phyloP scores from a whole-genome alignment of 495 filamentous ascomycete species.

The Polyplosphaeria fusca region DNA sequence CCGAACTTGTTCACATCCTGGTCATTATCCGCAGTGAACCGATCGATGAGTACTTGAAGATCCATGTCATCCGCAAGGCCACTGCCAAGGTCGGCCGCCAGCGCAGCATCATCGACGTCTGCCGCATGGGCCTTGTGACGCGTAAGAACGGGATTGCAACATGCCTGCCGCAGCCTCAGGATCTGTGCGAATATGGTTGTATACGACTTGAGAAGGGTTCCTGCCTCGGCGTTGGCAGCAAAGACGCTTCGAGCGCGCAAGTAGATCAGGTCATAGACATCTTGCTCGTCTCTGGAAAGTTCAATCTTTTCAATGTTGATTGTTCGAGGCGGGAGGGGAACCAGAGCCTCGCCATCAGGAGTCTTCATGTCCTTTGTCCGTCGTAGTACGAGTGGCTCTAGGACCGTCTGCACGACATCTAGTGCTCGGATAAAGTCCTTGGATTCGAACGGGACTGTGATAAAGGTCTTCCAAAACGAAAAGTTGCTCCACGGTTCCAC shows the following conservation, averaged over 20 bases:
- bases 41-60: slow-evolving; percentile 74
- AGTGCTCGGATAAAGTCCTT: slow-evolving; percentile 90
- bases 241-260: slow-evolving; percentile 78
- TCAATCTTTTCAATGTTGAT: slow-evolving; percentile 83
- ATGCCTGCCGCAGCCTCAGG: slow-evolving; percentile 86
- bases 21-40: slow-evolving; percentile 67
- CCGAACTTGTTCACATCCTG: slow-evolving; percentile 69
- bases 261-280: slow-evolving; percentile 88
- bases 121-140: slow-evolving; percentile 78
- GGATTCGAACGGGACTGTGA: slow-evolving; percentile 92
- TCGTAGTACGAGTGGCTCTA: slow-evolving; percentile 92
- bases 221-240: slow-evolving; percentile 79
- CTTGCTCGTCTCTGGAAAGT: slow-evolving; percentile 76
- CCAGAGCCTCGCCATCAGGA: slow-evolving; percentile 79
- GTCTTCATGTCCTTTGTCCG: slow-evolving; percentile 98
- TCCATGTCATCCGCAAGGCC: slow-evolving; percentile 97
- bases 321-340: slow-evolving; percentile 75
- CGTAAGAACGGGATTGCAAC: slow-evolving; percentile 87
- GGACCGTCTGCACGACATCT: slow-evolving; percentile 93
- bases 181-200: slow-evolving; percentile 97
- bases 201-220: slow-evolving; percentile 88
- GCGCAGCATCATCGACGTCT: slow-evolving; percentile 82
- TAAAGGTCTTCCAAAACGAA: slow-evolving; percentile 98
- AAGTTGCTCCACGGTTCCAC: slow-evolving; percentile 99
- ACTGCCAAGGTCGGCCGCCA: slow-evolving; percentile 71